These are phyloP conservation scores for Vigna angularis DNA, from an alignment of 306 rosid species.

Conservation along the genomic window DNA sequence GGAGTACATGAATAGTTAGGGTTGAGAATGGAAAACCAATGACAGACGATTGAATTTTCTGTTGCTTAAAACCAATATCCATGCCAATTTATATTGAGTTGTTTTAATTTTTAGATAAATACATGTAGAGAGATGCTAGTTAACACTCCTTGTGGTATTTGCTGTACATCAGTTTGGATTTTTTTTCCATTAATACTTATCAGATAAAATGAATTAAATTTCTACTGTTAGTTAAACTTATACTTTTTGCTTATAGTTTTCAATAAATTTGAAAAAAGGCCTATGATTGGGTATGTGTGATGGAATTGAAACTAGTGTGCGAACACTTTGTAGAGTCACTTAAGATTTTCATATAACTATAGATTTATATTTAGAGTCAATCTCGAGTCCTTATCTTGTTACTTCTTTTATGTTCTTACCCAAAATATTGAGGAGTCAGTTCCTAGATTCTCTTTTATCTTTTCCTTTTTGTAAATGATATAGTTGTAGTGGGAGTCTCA, in stretches of 20 bases:
- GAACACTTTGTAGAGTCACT: background rate
- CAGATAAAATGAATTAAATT: background rate
- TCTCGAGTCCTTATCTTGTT: background rate
- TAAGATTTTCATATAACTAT: background rate
- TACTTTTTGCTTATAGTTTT: background rate
- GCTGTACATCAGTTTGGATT: background rate
- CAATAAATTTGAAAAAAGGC: background rate
- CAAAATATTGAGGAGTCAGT: background rate
- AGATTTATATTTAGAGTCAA: background rate
- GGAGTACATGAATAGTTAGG: background rate
- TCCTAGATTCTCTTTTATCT: background rate
- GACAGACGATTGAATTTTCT: constrained; percentile 1
- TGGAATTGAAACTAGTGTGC: background rate
- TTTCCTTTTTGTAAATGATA: background rate
- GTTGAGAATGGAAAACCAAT: background rate
- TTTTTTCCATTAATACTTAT: no score
- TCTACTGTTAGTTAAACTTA: background rate
- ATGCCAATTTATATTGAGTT: constrained; percentile 7
- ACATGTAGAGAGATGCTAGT: background rate
- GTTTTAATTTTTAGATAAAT: background rate
- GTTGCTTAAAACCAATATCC: constrained; percentile 10
- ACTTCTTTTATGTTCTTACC: background rate
- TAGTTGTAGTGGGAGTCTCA: background rate
- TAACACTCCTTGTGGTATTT: background rate
- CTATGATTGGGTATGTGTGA: background rate